Evolutionary conservation across 768 basidiomycete genomes (phyloP).

Genomic region (Rhizopogon rudus): DNA sequence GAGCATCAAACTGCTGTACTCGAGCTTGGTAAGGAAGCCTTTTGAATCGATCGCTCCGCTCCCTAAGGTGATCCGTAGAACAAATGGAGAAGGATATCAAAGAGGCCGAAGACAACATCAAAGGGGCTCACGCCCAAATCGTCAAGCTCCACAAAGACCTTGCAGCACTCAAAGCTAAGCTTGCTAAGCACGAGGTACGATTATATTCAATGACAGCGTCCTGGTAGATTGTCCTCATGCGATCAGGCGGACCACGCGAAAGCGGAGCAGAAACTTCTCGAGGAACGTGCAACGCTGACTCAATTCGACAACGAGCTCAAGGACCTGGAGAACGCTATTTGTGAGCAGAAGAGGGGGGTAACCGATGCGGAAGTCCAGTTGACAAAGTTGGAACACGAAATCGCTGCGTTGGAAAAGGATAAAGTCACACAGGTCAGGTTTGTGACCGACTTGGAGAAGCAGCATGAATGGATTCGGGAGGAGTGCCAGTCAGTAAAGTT

Average conservation of each 20-base stretch:
- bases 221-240: neutral
- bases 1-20: conserved; percentile 83
- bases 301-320: conserved; percentile 88
- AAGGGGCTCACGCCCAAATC: conserved; percentile 37
- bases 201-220: neutral
- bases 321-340: conserved; percentile 76
- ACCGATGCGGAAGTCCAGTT: conserved; percentile 60
- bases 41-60: neutral
- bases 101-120: conserved; percentile 15
- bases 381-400: conserved; percentile 67
- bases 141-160: conserved; percentile 60
- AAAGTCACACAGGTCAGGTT: conserved; percentile 44
- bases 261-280: conserved; percentile 68
- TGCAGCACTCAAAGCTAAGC: conserved; percentile 47
- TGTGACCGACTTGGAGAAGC: conserved; percentile 68
- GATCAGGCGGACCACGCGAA: conserved; percentile 50
- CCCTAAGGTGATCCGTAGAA: conserved; percentile 9
- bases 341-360: conserved; percentile 71
- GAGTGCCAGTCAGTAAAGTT: conserved; percentile 69
- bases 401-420: conserved; percentile 61
- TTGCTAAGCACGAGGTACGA: conserved; percentile 25
- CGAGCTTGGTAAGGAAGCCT: conserved; percentile 66
- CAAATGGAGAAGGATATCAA: conserved; percentile 28
- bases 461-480: conserved; percentile 83
- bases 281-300: conserved; percentile 83